phyloP scores from a whole-genome alignment of 768 basidiomycete genomes.

The Suillus americanus region DNA sequence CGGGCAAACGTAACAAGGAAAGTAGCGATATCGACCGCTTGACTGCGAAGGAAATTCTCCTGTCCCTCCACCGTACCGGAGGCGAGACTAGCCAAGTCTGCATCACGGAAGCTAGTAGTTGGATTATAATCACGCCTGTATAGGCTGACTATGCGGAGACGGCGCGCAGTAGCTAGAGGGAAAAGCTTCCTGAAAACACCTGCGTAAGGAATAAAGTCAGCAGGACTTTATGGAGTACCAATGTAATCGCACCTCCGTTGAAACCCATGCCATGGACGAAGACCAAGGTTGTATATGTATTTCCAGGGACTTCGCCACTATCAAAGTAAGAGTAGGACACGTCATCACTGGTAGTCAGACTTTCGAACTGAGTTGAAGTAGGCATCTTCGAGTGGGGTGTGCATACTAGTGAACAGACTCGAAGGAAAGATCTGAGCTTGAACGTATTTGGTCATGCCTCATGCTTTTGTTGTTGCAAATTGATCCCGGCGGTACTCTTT shows the following conservation, averaged over 20 bases:
- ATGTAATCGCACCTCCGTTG: slow-evolving; percentile 4
- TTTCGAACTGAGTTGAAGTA: background rate
- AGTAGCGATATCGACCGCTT: slow-evolving; percentile 5
- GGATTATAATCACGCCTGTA: slow-evolving; percentile 27
- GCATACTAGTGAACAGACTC: too few relatives aligned
- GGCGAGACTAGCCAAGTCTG: background rate
- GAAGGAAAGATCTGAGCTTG: too few relatives aligned
- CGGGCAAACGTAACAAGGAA: slow-evolving; percentile 8
- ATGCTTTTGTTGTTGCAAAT: too few relatives aligned
- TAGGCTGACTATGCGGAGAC: slow-evolving; percentile 22
- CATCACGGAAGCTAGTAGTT: slow-evolving; percentile 23
- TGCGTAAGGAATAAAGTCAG: background rate
- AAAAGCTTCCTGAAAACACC: slow-evolving; percentile 17
- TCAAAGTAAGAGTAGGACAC: slow-evolving; percentile 1
- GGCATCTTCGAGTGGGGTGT: background rate
- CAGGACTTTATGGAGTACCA: background rate
- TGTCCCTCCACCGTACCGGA: background rate
- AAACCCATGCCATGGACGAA: slow-evolving; percentile 12
- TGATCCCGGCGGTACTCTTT: too few relatives aligned
- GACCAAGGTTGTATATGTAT: slow-evolving; percentile 6
- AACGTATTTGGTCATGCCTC: too few relatives aligned
- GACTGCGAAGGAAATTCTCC: background rate
- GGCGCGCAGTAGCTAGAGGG: slow-evolving; percentile 18
- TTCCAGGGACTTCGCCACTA: background rate
- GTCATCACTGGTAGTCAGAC: background rate